phyloP scores from a whole-genome alignment of 345 rosid genomes.

The Syzygium aromaticum region DNA sequence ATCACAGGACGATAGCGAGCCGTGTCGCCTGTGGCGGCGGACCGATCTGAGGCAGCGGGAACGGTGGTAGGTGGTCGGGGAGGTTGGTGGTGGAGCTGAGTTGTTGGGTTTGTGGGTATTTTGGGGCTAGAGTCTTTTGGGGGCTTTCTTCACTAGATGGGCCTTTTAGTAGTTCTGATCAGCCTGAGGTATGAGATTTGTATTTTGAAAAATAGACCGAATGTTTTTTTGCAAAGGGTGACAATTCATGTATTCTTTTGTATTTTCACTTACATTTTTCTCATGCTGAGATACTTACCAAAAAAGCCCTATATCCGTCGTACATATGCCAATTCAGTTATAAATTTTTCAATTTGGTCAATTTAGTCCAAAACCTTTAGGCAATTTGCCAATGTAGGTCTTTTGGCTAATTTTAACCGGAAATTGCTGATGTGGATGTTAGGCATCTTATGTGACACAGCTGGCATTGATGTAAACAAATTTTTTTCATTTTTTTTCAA shows the following conservation, averaged over 20 bases:
- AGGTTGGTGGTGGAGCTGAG: background rate
- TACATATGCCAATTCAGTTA: background rate
- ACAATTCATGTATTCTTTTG: background rate
- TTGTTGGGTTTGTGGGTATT: background rate
- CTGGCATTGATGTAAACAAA: no score
- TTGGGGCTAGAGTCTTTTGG: background rate
- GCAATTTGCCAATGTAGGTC: no score
- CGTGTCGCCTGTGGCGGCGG: background rate
- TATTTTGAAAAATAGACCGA: background rate
- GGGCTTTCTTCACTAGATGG: background rate
- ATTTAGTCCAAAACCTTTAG: no score
- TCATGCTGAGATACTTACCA: background rate
- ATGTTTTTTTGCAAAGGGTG: background rate
- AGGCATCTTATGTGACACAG: fast-evolving
- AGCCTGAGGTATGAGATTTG: background rate
- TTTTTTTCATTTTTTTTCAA: no score
- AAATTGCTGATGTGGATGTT: no score
- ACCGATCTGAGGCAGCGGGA: background rate
- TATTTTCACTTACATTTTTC: background rate
- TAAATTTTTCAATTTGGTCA: no score
- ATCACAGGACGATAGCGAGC: background rate
- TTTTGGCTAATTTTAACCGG: fast-evolving
- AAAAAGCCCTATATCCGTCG: background rate
- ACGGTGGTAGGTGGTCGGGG: background rate
- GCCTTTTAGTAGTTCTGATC: background rate